Evolutionary conservation across 1,139 yeast species (phyloP).

Genomic region (Yamadazyma membranifaciens): DNA sequence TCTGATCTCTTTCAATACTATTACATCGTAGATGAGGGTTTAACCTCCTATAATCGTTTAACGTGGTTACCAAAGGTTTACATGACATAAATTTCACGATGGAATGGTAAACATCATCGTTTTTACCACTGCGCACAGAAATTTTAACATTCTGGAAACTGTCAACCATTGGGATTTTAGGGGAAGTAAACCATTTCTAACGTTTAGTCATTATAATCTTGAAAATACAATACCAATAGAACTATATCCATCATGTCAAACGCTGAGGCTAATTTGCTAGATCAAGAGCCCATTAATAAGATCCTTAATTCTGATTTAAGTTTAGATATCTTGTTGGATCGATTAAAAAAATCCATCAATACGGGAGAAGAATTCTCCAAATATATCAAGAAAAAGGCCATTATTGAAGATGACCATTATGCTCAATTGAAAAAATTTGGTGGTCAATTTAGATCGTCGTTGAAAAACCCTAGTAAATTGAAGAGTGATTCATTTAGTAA

Average conservation of each 20-base stretch:
- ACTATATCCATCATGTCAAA: too few species aligned
- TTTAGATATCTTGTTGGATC: conserved; percentile 63
- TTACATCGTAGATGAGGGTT: too few species aligned
- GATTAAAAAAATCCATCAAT: conserved; percentile 75
- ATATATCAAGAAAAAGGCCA: conserved; percentile 75
- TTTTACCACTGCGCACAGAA: neutral
- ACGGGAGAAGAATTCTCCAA: conserved; percentile 85
- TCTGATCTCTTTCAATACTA: too few species aligned
- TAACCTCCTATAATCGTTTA: too few species aligned
- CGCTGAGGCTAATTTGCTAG: conserved; percentile 18
- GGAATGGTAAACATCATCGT: neutral
- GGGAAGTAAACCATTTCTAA: too few species aligned
- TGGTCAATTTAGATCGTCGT: conserved; percentile 48
- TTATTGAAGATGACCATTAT: conserved; percentile 76
- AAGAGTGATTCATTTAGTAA: conserved; percentile 69
- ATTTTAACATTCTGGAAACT: neutral
- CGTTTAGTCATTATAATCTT: too few species aligned
- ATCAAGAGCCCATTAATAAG: conserved; percentile 27
- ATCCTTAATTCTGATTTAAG: conserved; percentile 40
- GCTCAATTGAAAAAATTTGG: conserved; percentile 70
- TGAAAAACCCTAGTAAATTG: conserved; percentile 49
- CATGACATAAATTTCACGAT: too few species aligned
- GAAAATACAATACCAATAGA: too few species aligned
- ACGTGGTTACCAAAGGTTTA: too few species aligned
- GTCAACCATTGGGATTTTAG: too few species aligned